Evolutionary conservation across 768 basidiomycete species (phyloP), one percentile per base, ranked within the genome.

Genomic region (Auricularia heimuer): DNA sequence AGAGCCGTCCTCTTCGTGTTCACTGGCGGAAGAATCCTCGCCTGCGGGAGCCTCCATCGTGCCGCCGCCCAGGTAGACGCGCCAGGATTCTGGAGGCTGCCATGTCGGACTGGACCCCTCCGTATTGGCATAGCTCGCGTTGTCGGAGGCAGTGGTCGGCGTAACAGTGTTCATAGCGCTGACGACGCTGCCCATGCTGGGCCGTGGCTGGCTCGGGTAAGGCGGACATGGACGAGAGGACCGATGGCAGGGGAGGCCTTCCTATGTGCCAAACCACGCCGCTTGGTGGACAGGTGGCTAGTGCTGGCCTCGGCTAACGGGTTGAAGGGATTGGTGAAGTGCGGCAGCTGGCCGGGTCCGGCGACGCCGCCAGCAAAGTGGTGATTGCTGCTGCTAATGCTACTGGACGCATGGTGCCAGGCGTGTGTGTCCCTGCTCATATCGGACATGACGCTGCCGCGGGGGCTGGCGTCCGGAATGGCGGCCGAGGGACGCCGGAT

Each of bases 291-390:
- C 47, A 21, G 18, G 0, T 18, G 62, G 11, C 42, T 45, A 4
- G 14, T n/a, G 7, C 33, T 29, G 12, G 39, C 39, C 4, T 24
- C 24, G 36, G 70, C 11, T 6, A 71, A 42, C 51, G 73, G 54
- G 65, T 68, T 54, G 74, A 79, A 79, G 0, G 77, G 80, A 62
- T 80, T 73, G 34, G 67, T 76, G 68, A 79, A 81, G 1, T 76
- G 69, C 64, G 18, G 63, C 36, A 1, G 71, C 56, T 72, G 3
- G 76, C 73, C 1, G 72, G 56, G 56, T 10, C 56, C 70, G 68
- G 69, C 65, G 45, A 62, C 63, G 34, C 62, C 64, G 0, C 39
- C 39, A 8, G 39, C 39, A 42, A 42, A 42, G 39, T 42, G 39
- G 39, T 42, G 39, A 42, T 42, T 62, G 62, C 42, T 21, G 35